phyloP scores from a whole-genome alignment of 2,329 filamentous ascomycete species.

The Cryphonectria nitschkei region DNA sequence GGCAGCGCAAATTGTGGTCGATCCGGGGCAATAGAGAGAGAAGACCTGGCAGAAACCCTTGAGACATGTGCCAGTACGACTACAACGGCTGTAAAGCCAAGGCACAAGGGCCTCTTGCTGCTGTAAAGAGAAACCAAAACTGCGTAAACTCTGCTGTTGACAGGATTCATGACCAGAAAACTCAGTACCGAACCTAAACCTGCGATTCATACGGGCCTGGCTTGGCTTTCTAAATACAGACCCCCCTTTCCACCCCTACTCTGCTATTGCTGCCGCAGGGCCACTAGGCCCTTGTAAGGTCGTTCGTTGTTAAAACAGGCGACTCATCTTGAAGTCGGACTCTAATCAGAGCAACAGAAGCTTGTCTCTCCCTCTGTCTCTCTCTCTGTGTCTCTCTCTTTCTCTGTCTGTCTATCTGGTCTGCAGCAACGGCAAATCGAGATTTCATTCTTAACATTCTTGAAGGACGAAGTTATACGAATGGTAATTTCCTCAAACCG shows the following conservation, averaged over 20 bases:
- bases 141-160: slow-evolving; percentile 7
- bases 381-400: no score
- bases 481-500: slow-evolving; percentile 6
- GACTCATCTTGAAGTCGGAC: slow-evolving; percentile 16
- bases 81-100: background rate
- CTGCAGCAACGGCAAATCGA: background rate
- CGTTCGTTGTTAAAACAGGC: slow-evolving; percentile 11
- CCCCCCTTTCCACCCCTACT: slow-evolving; percentile 3
- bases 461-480: slow-evolving; percentile 2
- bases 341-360: no score
- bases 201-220: slow-evolving; percentile 15
- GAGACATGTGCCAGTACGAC: background rate
- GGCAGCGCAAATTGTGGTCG: slow-evolving; percentile 29
- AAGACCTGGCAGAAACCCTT: background rate
- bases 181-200: background rate
- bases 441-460: slow-evolving; percentile 19
- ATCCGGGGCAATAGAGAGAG: slow-evolving; percentile 12
- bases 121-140: background rate
- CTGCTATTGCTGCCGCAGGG: background rate
- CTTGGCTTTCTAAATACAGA: slow-evolving; percentile 16
- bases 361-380: no score
- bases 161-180: slow-evolving; percentile 4
- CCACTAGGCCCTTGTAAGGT: background rate
- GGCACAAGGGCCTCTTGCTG: background rate
- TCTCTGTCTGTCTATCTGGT: slow-evolving; percentile 14